These are phyloP conservation scores for Pestalotiopsis sp. DNA, from an alignment of 2,329 filamentous ascomycete genomes.

Conservation along the genomic window DNA sequence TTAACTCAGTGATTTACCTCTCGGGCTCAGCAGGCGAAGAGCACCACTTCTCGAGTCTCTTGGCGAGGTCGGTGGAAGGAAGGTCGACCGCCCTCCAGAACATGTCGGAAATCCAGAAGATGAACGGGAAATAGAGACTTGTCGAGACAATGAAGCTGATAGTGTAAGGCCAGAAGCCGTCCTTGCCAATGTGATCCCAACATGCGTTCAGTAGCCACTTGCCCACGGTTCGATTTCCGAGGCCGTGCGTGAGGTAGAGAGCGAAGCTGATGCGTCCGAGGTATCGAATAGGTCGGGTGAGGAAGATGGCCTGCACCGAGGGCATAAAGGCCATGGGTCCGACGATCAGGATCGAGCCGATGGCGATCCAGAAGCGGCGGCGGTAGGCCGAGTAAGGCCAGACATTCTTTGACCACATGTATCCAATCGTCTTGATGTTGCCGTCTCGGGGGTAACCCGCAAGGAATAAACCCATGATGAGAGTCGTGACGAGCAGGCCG, in stretches of 20 bases:
- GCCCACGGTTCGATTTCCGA: constrained; percentile 28
- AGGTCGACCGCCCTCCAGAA: constrained; percentile 37
- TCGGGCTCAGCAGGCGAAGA: constrained; percentile 9
- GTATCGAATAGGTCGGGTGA: constrained; percentile 47
- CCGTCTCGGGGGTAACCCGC: constrained; percentile 29
- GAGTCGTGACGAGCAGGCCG: constrained; percentile 18
- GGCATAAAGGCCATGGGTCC: constrained; percentile 27
- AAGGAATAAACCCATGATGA: constrained; percentile 26
- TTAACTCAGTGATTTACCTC: background rate
- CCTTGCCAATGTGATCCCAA: constrained; percentile 34
- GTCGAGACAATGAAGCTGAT: constrained; percentile 26
- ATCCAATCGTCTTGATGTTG: constrained; percentile 25
- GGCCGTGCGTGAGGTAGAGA: constrained; percentile 59
- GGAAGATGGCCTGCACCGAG: constrained; percentile 23
- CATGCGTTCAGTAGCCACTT: constrained; percentile 24
- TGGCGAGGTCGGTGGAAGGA: constrained; percentile 26
- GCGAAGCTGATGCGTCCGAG: constrained; percentile 57
- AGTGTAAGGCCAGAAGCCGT: constrained; percentile 24
- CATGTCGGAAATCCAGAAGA: constrained; percentile 54
- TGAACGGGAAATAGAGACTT: constrained; percentile 26
- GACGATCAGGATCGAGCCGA: constrained; percentile 36
- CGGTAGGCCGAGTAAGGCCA: constrained; percentile 30
- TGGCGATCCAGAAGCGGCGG: constrained; percentile 29
- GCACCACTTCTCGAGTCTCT: constrained; percentile 28
- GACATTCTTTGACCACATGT: constrained; percentile 27